Conservation (phyloP, 225 moss, liverwort and hornwort genomes). For the Takakia lepidozioides region DNA sequence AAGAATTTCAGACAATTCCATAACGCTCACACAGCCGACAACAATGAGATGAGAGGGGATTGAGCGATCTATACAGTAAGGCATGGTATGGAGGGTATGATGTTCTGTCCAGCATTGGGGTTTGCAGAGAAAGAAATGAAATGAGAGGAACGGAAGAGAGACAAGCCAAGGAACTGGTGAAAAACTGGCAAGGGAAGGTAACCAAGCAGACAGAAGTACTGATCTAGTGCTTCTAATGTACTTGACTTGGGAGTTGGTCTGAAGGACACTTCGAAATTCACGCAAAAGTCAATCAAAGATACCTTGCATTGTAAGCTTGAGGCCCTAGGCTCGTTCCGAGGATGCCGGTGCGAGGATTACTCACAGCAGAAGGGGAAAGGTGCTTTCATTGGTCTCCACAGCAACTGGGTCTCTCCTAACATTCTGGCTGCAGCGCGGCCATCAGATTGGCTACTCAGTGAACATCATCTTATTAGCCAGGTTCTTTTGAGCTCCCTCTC, state of each 20-base stretch:
- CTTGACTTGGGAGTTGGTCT: neutral
- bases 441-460: conserved; percentile 30
- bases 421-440: conserved; percentile 55
- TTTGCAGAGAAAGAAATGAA: too few species aligned
- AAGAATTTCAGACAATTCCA: too few species aligned
- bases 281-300: conserved; percentile 8
- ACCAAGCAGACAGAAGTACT: too few species aligned
- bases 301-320: conserved; percentile 17
- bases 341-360: conserved; percentile 25
- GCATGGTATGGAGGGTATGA: too few species aligned
- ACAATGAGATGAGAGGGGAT: too few species aligned
- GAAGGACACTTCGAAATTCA: conserved; percentile 1
- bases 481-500: conserved; percentile 12
- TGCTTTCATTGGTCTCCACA: conserved; percentile 54
- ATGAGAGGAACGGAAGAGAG: neutral
- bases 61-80: too few species aligned
- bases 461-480: conserved; percentile 45
- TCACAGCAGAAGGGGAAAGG: conserved; percentile 42
- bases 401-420: conserved; percentile 51
- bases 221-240: neutral
- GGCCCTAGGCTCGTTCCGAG: conserved; percentile 9
- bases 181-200: neutral
- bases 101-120: too few species aligned
- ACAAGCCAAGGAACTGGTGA: neutral
- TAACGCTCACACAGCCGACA: too few species aligned